Base-by-base conservation (phyloP, 495 filamentous ascomycete species). In the Talaromyces borbonicus region DNA sequence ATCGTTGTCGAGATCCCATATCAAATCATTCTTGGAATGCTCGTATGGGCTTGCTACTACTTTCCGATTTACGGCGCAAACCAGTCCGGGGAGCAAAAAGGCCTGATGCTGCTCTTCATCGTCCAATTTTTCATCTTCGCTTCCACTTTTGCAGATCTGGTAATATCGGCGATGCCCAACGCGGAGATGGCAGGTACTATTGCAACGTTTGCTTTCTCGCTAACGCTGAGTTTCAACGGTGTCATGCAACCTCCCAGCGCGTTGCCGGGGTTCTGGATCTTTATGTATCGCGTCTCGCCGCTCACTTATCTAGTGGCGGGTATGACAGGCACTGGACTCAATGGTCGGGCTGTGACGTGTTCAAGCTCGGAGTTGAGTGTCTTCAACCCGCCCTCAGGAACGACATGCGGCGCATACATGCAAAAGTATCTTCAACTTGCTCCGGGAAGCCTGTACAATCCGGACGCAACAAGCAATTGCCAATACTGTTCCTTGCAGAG, bases 1-100 rank as follows among this genome's bases (percentile, higher is more conserved):
- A 75, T 89, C 52, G 20, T 83, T n/a, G 77, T 81, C 47, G 85
- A 90, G 56, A 73, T 90, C 8, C 84, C 85, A 0, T 89, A 80
- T 53, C 73, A 78, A 18, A 65, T 84, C 26, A 46, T 86, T 8
- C 67, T 77, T 1, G 79, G 72, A 9, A 69, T 80, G 7, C 48
- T 83, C 27, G 68, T 73, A 37, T 85, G 70, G 55, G 74, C 77
- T 2, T 58, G 69, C 45, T 87, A 81, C 63, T 86, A 80, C 62
- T 83, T 74, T 53, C 69, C 74, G 2, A 60, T 73, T 27, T 64
- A 59, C 43, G 67, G 58, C 5, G 61, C 64, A 18, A 56, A 64
- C 16, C 68, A 69, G 46, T 46, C 63, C 4, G 48, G 55, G 26
- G 54, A 59, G 16, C 56, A 66, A 43, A 58, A 73, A 46, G 73